Base-by-base conservation (phyloP, 2,329 filamentous ascomycete genomes). In the Colletotrichum sp. region DNA sequence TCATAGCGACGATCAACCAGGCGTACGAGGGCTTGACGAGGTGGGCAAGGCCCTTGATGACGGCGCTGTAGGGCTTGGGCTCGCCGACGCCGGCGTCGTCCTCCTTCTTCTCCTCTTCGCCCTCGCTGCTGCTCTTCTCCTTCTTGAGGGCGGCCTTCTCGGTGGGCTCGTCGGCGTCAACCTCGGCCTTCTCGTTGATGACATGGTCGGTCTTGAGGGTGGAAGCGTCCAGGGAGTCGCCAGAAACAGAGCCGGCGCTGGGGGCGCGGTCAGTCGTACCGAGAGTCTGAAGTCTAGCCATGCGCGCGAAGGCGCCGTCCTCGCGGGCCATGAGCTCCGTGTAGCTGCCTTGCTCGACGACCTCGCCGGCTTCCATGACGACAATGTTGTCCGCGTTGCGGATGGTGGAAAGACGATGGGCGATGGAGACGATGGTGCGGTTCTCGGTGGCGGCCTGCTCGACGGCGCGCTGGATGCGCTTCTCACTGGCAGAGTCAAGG, bases 301-400 rank as follows among this genome's bases (percentile, higher is more conserved):
- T 79, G 10, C 76, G 71, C 26, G 75, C 78, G 34, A 80, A 81
- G 3, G 77, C 79, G 57, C 86, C 83, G 8, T 90, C 81, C 28
- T 75, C 82, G 13, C 86, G 83, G 3, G 85, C 82, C 76, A 94
- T 85, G 4, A 95, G 86, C 68, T 92, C 88, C 5, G 90, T 85
- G 72, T 95, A 92, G 0, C 88, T 92, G 0, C 93, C 93, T 80
- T 92, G 87, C 81, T 95, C 93, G 13, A 93, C 85, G 5, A 93
- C 88, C 64, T 87, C 82, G 0, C 93, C 93, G 70, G 89, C 85
- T 16, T 90, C 87, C 81, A 94, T 87, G 21, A 95, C 93, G 24
- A 94, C 86, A 73, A 95, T 94, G 76, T 91, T 90, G 79, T 95
- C 91, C 0, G 93, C 93, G 69, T 91, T 88, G 79, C 89, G 89